Percentiles rank a stretch among this genome's conserved stretches.
Conservation (phyloP, 805 yeast species). For the Metschnikowia hibisci region DNA sequence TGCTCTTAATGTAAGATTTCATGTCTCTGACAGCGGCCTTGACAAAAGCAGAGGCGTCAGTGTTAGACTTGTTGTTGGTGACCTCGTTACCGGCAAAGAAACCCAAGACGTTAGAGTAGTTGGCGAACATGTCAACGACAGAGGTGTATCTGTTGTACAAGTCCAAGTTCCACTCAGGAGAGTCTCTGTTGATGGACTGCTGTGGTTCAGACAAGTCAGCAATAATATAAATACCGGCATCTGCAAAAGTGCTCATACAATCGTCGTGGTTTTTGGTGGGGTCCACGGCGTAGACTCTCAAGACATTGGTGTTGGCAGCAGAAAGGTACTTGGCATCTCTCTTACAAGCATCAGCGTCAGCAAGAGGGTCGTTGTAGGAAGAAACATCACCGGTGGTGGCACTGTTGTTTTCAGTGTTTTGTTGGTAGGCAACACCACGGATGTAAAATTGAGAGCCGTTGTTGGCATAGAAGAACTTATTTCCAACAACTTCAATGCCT, state of each 20-base stretch:
- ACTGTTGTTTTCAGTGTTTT: constrained; percentile 52
- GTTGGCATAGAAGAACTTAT: constrained; percentile 71
- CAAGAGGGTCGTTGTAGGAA: constrained; percentile 68
- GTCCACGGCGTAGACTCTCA: constrained; percentile 85
- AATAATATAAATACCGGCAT: constrained; percentile 43
- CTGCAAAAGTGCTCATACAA: constrained; percentile 56
- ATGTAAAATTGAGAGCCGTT: constrained; percentile 78
- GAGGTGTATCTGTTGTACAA: constrained; percentile 72
- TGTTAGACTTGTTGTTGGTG: constrained; percentile 74
- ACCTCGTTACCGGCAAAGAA: constrained; percentile 99
- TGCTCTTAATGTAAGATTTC: constrained; percentile 64
- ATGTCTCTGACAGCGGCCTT: constrained; percentile 94
- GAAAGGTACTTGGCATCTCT: constrained; percentile 79
- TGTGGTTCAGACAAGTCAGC: constrained; percentile 64
- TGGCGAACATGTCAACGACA: constrained; percentile 76
- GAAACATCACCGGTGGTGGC: constrained; percentile 17
- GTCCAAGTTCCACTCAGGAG: constrained; percentile 73
- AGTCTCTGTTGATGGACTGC: constrained; percentile 67
- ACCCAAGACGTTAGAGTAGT: constrained; percentile 80
- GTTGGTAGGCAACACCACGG: constrained; percentile 79
- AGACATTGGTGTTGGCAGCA: constrained; percentile 66
- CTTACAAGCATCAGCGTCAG: constrained; percentile 62
- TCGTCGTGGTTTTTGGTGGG: constrained; percentile 62
- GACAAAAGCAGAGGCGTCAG: constrained; percentile 89
- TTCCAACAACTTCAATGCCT: constrained; percentile 62